phyloP scores from a whole-genome alignment of 768 basidiomycete species.

The Exidia glandulosa region DNA sequence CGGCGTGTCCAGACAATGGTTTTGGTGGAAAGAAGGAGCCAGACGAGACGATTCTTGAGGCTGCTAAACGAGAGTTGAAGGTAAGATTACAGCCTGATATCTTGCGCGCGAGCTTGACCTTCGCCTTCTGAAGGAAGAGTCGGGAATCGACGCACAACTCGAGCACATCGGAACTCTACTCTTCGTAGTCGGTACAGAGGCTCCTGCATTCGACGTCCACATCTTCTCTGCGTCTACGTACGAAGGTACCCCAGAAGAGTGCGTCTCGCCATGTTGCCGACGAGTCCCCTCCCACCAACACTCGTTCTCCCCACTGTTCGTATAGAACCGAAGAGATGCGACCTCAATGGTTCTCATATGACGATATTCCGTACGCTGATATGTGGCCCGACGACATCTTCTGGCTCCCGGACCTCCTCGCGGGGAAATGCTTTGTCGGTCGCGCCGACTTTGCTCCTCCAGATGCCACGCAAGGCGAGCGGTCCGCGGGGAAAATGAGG shows the following conservation, averaged over 20 bases:
- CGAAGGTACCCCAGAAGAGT: slow-evolving; percentile 57
- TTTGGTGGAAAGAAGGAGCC: slow-evolving; percentile 83
- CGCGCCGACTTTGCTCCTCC: slow-evolving; percentile 30
- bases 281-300: background rate
- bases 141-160: slow-evolving; percentile 60
- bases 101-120: background rate
- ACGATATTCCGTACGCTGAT: slow-evolving; percentile 45
- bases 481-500: slow-evolving; percentile 9
- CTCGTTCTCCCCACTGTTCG: background rate
- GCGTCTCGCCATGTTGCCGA: slow-evolving; percentile 14
- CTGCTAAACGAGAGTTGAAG: slow-evolving; percentile 53
- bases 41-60: slow-evolving; percentile 55
- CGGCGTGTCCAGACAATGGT: slow-evolving; percentile 58
- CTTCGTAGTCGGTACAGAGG: slow-evolving; percentile 45
- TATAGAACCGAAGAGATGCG: slow-evolving; percentile 79
- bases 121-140: slow-evolving; percentile 56
- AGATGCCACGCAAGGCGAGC: slow-evolving; percentile 3
- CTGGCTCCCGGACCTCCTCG: slow-evolving; percentile 58
- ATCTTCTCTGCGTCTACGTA: slow-evolving; percentile 58
- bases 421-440: slow-evolving; percentile 32
- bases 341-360: slow-evolving; percentile 57
- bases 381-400: slow-evolving; percentile 55
- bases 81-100: slow-evolving; percentile 10
- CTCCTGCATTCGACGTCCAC: slow-evolving; percentile 61
- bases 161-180: slow-evolving; percentile 52